These are phyloP conservation scores for Suillus spraguei DNA, from an alignment of 768 basidiomycete genomes.

Conservation along the genomic window DNA sequence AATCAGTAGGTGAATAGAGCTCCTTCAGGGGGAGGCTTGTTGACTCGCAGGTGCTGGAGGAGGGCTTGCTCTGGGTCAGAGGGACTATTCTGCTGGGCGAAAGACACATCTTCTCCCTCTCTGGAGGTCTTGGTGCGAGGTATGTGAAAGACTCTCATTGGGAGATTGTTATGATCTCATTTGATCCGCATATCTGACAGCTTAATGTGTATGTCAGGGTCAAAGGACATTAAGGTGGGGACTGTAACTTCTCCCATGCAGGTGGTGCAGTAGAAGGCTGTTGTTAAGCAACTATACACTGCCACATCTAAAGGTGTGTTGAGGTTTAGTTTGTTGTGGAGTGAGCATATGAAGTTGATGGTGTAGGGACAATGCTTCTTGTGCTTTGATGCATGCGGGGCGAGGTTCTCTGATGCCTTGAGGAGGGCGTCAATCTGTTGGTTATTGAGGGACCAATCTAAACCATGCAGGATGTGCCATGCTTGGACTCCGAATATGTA, in stretches of 20 bases:
- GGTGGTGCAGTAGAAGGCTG: background rate
- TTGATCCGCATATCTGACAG: background rate
- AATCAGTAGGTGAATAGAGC: conserved; percentile 34
- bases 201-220: fast-evolving
- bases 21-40: background rate
- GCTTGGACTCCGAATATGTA: conserved; percentile 17
- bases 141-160: background rate
- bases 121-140: background rate
- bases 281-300: background rate
- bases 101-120: background rate
- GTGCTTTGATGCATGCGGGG: fast-evolving
- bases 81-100: fast-evolving
- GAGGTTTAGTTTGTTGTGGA: background rate
- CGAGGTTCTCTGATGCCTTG: background rate
- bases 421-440: fast-evolving
- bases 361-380: background rate
- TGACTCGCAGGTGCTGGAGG: too few species aligned
- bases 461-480: background rate
- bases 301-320: fast-evolving
- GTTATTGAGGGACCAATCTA: background rate
- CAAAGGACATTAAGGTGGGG: fast-evolving
- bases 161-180: background rate
- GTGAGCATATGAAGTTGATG: fast-evolving
- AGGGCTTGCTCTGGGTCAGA: too few species aligned
- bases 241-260: background rate